phyloP scores from a whole-genome alignment of 495 filamentous ascomycete genomes.

The Tuber calosporum region DNA sequence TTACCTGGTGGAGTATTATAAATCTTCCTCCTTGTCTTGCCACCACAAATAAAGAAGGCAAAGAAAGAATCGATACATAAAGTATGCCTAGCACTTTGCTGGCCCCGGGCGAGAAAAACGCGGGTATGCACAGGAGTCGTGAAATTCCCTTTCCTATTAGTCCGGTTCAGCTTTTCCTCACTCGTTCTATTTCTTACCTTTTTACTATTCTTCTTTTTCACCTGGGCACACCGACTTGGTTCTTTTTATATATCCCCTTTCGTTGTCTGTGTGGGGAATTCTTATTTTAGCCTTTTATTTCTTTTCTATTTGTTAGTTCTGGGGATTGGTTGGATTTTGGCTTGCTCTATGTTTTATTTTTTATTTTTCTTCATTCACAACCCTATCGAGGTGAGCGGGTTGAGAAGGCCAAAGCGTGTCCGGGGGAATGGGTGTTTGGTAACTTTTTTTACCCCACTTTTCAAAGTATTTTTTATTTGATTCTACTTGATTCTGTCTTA shows the following conservation, averaged over 20 bases:
- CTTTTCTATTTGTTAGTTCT: background rate
- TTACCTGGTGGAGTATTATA: constrained; percentile 37
- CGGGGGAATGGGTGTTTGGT: background rate
- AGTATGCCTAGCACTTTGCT: background rate
- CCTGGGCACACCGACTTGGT: background rate
- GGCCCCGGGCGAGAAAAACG: constrained; percentile 11
- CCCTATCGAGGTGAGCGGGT: background rate
- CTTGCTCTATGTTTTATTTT: background rate
- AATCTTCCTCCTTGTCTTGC: constrained; percentile 16
- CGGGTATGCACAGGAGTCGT: constrained; percentile 32
- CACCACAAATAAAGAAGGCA: background rate
- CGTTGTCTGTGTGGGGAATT: background rate
- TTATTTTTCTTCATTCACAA: background rate
- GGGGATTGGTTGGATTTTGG: background rate
- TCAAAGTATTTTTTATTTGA: background rate
- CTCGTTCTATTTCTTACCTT: constrained; percentile 18
- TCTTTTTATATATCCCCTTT: background rate
- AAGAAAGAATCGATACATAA: background rate
- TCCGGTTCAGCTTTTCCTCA: constrained; percentile 15
- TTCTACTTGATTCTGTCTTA: background rate
- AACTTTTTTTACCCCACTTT: background rate
- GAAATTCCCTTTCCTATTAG: constrained; percentile 27
- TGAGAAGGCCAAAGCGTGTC: background rate
- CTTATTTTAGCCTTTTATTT: background rate
- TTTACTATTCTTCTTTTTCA: constrained; percentile 9